phyloP scores from a whole-genome alignment of 768 basidiomycete species.

The Tylopilus sp. region DNA sequence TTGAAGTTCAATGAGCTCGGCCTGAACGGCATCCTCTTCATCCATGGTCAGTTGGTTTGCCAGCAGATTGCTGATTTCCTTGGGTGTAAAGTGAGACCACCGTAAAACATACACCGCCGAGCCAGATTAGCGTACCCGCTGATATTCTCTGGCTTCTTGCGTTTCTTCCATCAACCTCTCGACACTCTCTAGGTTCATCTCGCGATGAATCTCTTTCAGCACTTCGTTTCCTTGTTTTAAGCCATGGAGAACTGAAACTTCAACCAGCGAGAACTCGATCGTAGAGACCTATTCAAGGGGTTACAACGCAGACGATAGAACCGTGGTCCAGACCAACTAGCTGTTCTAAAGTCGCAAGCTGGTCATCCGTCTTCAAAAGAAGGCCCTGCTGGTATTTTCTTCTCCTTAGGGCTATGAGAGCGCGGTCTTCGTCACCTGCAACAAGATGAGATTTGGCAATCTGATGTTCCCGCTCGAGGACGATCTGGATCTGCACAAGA shows the following conservation, averaged over 20 bases:
- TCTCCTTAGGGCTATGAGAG: constrained; percentile 81
- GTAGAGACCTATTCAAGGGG: constrained; percentile 71
- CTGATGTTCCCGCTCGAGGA: constrained; percentile 84
- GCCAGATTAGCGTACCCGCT: constrained; percentile 52
- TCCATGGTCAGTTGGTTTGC: constrained; percentile 78
- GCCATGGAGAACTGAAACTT: constrained; percentile 89
- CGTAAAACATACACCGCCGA: not conserved
- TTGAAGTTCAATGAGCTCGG: constrained; percentile 72
- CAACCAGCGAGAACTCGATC: constrained; percentile 94
- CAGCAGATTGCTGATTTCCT: constrained; percentile 89
- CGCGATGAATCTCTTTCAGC: constrained; percentile 89
- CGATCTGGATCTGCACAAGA: constrained; percentile 66
- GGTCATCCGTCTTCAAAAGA: constrained; percentile 82
- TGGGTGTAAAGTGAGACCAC: not conserved
- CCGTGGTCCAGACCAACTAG: constrained; percentile 50
- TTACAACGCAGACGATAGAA: not conserved
- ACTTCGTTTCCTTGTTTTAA: constrained; percentile 92
- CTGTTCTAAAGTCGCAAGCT: constrained; percentile 85
- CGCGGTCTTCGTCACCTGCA: constrained; percentile 81
- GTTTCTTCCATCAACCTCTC: constrained; percentile 94
- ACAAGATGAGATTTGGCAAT: constrained; percentile 84
- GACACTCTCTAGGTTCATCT: constrained; percentile 90
- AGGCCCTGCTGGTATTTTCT: constrained; percentile 93
- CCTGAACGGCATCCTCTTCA: constrained; percentile 92
- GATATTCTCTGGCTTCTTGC: constrained; percentile 88